phyloP scores from a whole-genome alignment of 345 rosid genomes.

The Microcos paniculata region DNA sequence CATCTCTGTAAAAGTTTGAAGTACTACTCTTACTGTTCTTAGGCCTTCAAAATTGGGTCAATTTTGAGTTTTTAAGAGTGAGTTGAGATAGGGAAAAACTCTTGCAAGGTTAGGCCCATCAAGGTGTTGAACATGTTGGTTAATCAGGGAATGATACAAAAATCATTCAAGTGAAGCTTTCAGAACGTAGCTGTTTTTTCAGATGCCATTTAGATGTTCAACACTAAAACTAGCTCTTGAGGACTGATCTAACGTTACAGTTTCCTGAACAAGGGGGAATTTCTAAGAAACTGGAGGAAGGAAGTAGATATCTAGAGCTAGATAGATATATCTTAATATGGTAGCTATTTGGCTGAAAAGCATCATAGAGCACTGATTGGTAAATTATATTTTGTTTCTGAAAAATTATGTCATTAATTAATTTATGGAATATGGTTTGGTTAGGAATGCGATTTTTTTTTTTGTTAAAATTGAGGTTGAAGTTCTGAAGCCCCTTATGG shows the following conservation, averaged over 20 bases:
- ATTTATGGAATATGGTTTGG: not conserved
- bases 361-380: not conserved
- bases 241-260: not conserved
- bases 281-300: not conserved
- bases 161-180: not conserved
- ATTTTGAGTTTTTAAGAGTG: not conserved
- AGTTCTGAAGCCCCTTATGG: not conserved
- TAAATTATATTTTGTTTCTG: not conserved
- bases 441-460: not conserved
- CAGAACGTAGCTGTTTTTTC: not conserved
- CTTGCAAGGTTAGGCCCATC: not conserved
- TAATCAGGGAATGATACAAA: not conserved
- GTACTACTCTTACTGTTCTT: not conserved
- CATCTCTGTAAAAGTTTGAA: not conserved
- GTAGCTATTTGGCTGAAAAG: not conserved
- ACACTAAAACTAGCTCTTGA: not conserved
- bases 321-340: not conserved
- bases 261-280: not conserved
- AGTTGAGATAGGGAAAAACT: not conserved
- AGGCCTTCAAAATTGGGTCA: not conserved
- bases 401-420: not conserved
- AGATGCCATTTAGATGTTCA: not conserved
- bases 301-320: not conserved
- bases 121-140: not conserved
- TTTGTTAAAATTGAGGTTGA: not conserved